phyloP scores from a whole-genome alignment of 306 rosid genomes.

The Lathyrus tuberosus region DNA sequence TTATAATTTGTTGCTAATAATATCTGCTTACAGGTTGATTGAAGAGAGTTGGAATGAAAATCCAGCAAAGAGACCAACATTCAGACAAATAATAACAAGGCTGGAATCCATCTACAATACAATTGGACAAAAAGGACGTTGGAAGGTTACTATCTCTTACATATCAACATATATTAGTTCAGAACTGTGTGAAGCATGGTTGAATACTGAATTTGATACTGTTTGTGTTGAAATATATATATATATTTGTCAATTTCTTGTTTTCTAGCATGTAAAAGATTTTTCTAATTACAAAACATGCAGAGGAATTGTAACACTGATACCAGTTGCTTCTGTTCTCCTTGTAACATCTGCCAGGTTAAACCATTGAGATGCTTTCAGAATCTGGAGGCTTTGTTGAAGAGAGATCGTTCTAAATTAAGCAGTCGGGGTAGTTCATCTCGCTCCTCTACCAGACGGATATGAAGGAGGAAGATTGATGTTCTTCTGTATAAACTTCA shows the following conservation, averaged over 20 bases:
- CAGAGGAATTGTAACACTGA: constrained; percentile 24
- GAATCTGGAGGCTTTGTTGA: constrained; percentile 74
- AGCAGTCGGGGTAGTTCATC: constrained; percentile 65
- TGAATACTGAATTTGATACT: too few relatives aligned
- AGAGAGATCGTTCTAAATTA: constrained; percentile 52
- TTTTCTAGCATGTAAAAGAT: background rate
- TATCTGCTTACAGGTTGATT: constrained; percentile 66
- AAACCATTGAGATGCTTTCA: constrained; percentile 80
- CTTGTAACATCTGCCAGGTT: constrained; percentile 64
- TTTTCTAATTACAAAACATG: constrained; percentile 17
- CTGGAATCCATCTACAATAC: constrained; percentile 69
- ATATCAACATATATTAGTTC: constrained; percentile 4
- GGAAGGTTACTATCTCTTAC: constrained; percentile 73
- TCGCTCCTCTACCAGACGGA: constrained; percentile 54
- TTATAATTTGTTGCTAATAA: constrained; percentile 28
- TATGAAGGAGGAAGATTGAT: constrained; percentile 33
- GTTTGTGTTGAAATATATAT: background rate
- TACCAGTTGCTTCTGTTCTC: constrained; percentile 14
- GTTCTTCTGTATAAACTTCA: constrained; percentile 18
- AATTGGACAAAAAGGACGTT: constrained; percentile 65
- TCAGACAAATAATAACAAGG: constrained; percentile 70
- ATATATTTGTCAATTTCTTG: background rate
- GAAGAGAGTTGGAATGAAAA: constrained; percentile 89
- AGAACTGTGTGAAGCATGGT: background rate
- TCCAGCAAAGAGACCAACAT: constrained; percentile 89